phyloP scores from a whole-genome alignment of 257 asterid species.

The Cinchona pubescens region DNA sequence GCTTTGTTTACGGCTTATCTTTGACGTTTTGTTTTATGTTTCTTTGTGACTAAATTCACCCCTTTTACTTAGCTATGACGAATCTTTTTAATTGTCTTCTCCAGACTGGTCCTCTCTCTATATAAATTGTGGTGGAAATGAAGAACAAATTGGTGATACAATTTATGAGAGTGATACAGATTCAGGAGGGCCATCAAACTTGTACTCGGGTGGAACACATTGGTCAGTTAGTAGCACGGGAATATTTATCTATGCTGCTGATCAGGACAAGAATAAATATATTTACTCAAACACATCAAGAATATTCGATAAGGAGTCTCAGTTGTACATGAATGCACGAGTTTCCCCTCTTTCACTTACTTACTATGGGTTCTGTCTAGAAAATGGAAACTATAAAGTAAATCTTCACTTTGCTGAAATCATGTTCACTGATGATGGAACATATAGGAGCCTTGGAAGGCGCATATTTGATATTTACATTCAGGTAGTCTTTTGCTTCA shows the following conservation, averaged over 20 bases:
- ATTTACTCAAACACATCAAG: slow-evolving; percentile 11
- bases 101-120: slow-evolving; percentile 8
- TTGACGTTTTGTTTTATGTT: not conserved
- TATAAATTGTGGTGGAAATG: slow-evolving; percentile 35
- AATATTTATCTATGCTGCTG: slow-evolving; percentile 43
- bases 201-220: slow-evolving; percentile 26
- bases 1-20: not conserved
- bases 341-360: slow-evolving; percentile 42
- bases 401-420: slow-evolving; percentile 43
- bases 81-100: not conserved
- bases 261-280: slow-evolving; percentile 21
- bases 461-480: slow-evolving; percentile 36
- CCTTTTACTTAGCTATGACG: not conserved
- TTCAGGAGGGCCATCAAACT: slow-evolving; percentile 43
- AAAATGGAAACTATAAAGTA: slow-evolving; percentile 35
- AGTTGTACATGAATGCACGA: slow-evolving; percentile 27
- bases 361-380: slow-evolving; percentile 35
- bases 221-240: slow-evolving; percentile 75
- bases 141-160: slow-evolving; percentile 24
- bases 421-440: slow-evolving; percentile 22
- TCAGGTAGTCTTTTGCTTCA: slow-evolving; percentile 26
- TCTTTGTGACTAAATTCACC: not conserved
- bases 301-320: not conserved
- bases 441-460: slow-evolving; percentile 31
- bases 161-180: slow-evolving; percentile 35